These are phyloP conservation scores for Ceratocystis huliohia DNA, from an alignment of 2,329 filamentous ascomycete genomes.

Conservation along the genomic window DNA sequence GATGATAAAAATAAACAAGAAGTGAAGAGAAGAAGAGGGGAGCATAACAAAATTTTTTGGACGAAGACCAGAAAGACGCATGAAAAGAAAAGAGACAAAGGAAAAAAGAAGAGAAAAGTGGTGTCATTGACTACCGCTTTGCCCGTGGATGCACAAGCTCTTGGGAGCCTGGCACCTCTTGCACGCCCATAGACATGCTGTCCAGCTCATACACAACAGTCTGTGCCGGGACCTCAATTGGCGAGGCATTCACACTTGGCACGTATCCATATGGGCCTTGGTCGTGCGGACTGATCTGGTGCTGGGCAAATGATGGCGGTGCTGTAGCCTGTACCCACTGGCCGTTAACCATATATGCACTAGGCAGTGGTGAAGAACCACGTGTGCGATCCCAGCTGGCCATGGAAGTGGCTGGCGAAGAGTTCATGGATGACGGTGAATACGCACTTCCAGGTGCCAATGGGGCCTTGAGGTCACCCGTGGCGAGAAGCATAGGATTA, in stretches of 20 bases:
- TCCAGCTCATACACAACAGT: conserved; percentile 19
- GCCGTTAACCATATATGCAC: conserved; percentile 13
- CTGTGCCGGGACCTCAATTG: conserved; percentile 14
- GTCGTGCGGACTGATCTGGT: neutral
- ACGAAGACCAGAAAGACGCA: neutral
- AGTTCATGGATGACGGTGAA: conserved; percentile 1
- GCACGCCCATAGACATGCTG: conserved; percentile 10
- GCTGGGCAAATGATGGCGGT: neutral
- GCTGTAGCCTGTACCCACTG: conserved; percentile 14
- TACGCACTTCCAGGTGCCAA: neutral
- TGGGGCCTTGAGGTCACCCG: conserved; percentile 8
- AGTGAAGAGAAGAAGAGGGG: neutral
- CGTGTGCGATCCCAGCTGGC: conserved; percentile 14
- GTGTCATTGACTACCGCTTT: neutral
- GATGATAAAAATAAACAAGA: conserved; percentile 9
- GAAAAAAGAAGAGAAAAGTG: neutral
- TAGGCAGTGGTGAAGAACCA: conserved; percentile 11
- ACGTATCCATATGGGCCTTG: conserved; percentile 9
- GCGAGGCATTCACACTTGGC: conserved; percentile 5
- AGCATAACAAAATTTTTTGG: too few relatives aligned
- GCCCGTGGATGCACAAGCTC: conserved; percentile 19
- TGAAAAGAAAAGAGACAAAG: neutral
- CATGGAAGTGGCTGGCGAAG: conserved; percentile 11
- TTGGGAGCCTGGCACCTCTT: conserved; percentile 16
- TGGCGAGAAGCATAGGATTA: conserved; percentile 12